Conservation (phyloP, 2,329 filamentous ascomycete species). For the Aspergillus hiratsukae region DNA sequence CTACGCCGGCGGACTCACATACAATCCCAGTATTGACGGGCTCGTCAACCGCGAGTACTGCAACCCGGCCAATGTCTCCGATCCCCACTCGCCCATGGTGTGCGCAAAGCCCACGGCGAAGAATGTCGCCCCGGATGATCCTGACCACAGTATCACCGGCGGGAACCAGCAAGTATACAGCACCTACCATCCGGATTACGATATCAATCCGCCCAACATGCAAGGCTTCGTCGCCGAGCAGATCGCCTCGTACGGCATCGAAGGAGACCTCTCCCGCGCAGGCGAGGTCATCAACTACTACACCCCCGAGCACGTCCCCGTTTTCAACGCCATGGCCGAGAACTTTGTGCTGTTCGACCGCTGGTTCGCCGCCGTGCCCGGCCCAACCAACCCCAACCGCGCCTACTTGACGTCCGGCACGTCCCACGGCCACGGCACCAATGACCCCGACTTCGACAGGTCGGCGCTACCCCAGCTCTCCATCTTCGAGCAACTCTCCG, state of each 20-base stretch:
- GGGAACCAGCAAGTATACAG: conserved; percentile 42
- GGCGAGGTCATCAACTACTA: conserved; percentile 45
- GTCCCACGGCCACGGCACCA: conserved; percentile 36
- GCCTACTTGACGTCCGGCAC: conserved; percentile 38
- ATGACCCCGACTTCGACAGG: conserved; percentile 31
- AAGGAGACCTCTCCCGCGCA: conserved; percentile 32
- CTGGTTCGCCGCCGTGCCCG: conserved; percentile 41
- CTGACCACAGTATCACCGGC: conserved; percentile 41
- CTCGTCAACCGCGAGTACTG: conserved; percentile 29
- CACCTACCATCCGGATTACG: conserved; percentile 31
- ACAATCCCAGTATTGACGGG: conserved; percentile 35
- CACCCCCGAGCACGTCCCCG: conserved; percentile 37
- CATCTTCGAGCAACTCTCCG: conserved; percentile 40
- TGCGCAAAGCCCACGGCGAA: conserved; percentile 36
- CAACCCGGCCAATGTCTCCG: conserved; percentile 35
- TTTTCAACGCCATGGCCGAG: conserved; percentile 39
- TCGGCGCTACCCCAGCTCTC: conserved; percentile 36
- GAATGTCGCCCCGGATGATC: conserved; percentile 40
- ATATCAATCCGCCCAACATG: conserved; percentile 27
- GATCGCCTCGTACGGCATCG: conserved; percentile 30
- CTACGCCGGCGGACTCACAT: conserved; percentile 39
- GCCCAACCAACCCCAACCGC: conserved; percentile 39
- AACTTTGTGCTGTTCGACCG: conserved; percentile 44
- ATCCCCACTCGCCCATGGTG: conserved; percentile 24
- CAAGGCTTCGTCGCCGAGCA: conserved; percentile 43